Evolutionary conservation across 2,329 filamentous ascomycete genomes (phyloP), one percentile per base, ranked within the genome.

Genomic region (Fusarium xyrophilum): DNA sequence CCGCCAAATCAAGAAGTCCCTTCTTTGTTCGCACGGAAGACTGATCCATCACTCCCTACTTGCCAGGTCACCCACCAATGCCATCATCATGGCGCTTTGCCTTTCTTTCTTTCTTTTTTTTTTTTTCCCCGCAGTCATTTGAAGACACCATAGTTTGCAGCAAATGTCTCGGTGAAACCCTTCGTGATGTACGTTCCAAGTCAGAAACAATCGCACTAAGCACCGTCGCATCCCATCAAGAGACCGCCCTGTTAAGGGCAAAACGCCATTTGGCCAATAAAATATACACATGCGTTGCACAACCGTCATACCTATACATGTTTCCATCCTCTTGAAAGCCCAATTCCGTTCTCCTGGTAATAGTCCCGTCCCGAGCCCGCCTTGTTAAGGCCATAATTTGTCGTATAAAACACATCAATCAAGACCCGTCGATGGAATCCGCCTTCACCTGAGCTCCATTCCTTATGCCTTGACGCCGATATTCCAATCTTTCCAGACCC

Each of bases 401-500:
- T 54, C 63, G 23, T 60, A 57, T 40, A 57, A 64, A 64, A 65
- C 54, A 65, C 33, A 40, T 17, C 35, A 36, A 56, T 46, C 44
- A 30, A 65, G 40, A 56, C 10, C 65, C 43, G 35, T 35, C 42
- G 23, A n/a, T 43, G 32, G 23, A 19, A 15, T 46, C 38, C 32
- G 21, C 14, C 28, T 27, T 28, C 25, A 46, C 33, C 55, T 38
- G 59, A 62, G 42, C 30, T 36, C 43, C 19, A 17, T 25, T 50
- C 53, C 30, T 44, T 30, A 36, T 59, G 53, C 69, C 62, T 44
- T 65, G 71, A 72, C 71, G 71, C 71, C 71, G 40, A 65, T 67
- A 58, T 48, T 43, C 60, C 63, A 64, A 57, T 58, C 42, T 61
- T 61, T 54, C 56, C 57, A 38, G 48, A 63, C 54, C 58, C 53